Percentiles rank a stretch among this genome's conserved stretches.
Conservation (phyloP, 148 eudicot genomes). For the Silene uniflora region DNA sequence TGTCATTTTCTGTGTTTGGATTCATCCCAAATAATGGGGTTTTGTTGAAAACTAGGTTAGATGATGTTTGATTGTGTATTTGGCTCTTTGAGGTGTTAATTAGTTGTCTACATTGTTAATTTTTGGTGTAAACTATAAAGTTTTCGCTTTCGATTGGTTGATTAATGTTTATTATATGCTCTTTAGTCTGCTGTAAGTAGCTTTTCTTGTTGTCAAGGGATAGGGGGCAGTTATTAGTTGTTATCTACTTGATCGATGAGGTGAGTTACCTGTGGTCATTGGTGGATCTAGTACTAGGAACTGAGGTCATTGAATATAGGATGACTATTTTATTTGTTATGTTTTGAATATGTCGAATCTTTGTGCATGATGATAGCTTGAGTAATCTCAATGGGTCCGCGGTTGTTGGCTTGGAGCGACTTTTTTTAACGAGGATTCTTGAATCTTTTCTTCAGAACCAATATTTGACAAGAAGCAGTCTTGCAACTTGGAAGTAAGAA, state of each 20-base stretch:
- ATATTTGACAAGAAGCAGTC: constrained; percentile 7
- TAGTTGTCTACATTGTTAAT: constrained; percentile 8
- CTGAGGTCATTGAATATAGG: too few relatives aligned
- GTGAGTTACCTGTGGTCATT: neutral
- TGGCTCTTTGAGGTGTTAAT: constrained; percentile 1
- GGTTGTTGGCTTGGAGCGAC: too few relatives aligned
- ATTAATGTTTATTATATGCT: neutral
- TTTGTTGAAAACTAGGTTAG: neutral
- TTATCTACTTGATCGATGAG: neutral
- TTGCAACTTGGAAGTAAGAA: neutral
- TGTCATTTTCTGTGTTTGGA: constrained; percentile 13
- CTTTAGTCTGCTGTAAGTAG: neutral
- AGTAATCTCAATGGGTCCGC: too few relatives aligned
- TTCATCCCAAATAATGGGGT: constrained; percentile 4
- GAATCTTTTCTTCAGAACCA: constrained; percentile 22
- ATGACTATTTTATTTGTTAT: too few relatives aligned
- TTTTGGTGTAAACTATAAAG: neutral
- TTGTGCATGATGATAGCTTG: too few relatives aligned
- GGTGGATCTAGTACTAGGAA: too few relatives aligned
- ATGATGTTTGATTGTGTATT: neutral
- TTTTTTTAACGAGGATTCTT: constrained; percentile 17
- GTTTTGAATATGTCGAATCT: too few relatives aligned
- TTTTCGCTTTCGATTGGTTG: constrained; percentile 3
- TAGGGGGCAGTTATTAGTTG: neutral
- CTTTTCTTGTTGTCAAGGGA: neutral